Conservation (phyloP, 192 early-diverging fungal species). For the Cetraspora pellucida region DNA sequence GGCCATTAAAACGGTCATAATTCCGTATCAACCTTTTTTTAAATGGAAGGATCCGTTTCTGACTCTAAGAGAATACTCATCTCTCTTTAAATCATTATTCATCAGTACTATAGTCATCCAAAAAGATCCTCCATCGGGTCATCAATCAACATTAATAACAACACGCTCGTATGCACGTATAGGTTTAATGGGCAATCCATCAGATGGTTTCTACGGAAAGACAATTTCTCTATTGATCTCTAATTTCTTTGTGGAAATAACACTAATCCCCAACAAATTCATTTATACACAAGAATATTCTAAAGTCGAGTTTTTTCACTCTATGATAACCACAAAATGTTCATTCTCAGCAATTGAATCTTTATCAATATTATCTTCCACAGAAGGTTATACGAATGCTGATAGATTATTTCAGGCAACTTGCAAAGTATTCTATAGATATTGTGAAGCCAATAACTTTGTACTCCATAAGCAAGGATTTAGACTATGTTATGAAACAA, state of each 20-base stretch:
- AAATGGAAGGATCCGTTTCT: too few relatives aligned
- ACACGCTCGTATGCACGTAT: constrained; percentile 55
- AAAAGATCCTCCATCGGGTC: neutral
- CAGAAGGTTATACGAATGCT: constrained; percentile 59
- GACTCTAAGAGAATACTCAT: neutral
- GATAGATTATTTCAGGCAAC: constrained; percentile 54
- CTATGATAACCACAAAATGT: constrained; percentile 42
- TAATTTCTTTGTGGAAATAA: constrained; percentile 62
- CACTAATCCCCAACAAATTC: constrained; percentile 51
- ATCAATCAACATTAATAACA: constrained; percentile 35
- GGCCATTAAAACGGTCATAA: too few relatives aligned
- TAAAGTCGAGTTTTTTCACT: constrained; percentile 46
- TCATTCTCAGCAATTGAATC: constrained; percentile 43
- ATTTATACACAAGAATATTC: constrained; percentile 32
- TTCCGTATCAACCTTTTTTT: too few relatives aligned
- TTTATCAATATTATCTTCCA: constrained; percentile 36
- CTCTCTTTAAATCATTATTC: neutral
- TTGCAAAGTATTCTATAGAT: constrained; percentile 54
- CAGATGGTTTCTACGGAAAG: constrained; percentile 68
- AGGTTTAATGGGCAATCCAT: constrained; percentile 68
- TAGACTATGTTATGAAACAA: constrained; percentile 53
- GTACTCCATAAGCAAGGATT: constrained; percentile 53
- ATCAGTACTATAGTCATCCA: neutral
- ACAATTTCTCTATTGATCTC: constrained; percentile 62
- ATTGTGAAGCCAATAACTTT: constrained; percentile 44